A percentile compares a stretch with the other conserved stretches of the same genome.
Evolutionary conservation across 257 asterid species (phyloP).

Genomic region (Solanum chilense): DNA sequence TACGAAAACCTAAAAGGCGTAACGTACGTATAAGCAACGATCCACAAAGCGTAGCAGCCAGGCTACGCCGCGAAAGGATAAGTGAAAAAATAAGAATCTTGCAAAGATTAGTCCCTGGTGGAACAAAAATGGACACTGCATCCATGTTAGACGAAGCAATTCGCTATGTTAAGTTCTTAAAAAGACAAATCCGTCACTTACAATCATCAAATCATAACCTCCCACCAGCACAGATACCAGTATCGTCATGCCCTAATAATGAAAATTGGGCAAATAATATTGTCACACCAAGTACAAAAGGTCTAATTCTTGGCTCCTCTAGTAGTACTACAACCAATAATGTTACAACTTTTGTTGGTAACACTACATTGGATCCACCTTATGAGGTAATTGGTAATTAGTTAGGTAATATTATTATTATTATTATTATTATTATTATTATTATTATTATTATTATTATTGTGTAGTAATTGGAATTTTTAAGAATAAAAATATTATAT

Average conservation of each 20-base stretch:
- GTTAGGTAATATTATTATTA: background rate
- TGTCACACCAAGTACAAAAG: background rate
- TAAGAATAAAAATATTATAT: background rate
- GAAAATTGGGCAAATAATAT: conserved; percentile 13
- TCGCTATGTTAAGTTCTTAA: conserved; percentile 76
- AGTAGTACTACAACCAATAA: background rate
- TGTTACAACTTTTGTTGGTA: conserved; percentile 12
- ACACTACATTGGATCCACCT: conserved; percentile 7
- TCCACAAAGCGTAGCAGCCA: conserved; percentile 89
- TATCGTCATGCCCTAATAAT: background rate
- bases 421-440: background rate
- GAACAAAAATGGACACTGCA: conserved; percentile 83
- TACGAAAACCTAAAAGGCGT: conserved; percentile 53
- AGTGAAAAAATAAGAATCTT: conserved; percentile 71
- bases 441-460: background rate
- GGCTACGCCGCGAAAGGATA: conserved; percentile 78
- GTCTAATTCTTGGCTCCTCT: background rate
- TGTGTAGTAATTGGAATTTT: background rate
- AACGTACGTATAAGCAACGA: conserved; percentile 83
- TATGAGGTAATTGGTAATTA: conserved; percentile 17
- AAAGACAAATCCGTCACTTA: conserved; percentile 60
- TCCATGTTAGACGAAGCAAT: conserved; percentile 88
- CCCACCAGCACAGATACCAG: background rate
- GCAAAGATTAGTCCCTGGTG: conserved; percentile 84
- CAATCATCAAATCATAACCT: conserved; percentile 12